A percentile compares a stretch with the other conserved stretches of the same genome.
Evolutionary conservation across 2,329 filamentous ascomycete species (phyloP).

Genomic region (Tolypocladium nubicola): DNA sequence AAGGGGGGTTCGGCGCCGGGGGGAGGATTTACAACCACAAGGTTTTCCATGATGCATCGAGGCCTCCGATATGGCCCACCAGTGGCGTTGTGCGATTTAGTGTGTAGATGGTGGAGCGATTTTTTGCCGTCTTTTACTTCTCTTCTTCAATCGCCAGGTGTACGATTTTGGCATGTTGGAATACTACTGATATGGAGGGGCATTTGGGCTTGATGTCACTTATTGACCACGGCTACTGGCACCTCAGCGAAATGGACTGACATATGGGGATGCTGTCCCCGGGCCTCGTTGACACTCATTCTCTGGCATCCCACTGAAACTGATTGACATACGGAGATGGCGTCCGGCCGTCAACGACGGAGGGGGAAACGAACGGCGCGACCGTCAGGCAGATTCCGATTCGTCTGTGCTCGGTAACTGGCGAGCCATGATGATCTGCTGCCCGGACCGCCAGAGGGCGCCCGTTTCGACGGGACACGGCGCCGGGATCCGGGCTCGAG

Average conservation of each 20-base stretch:
- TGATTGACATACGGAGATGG: too few species aligned
- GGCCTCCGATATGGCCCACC: slow-evolving; percentile 5
- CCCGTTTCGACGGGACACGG: neutral
- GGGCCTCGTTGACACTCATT: too few species aligned
- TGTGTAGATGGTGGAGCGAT: slow-evolving; percentile 2
- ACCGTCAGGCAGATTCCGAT: neutral
- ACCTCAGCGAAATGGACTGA: neutral
- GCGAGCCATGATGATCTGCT: neutral
- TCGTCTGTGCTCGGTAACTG: neutral
- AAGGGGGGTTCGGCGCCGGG: neutral
- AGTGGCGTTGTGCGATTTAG: slow-evolving; percentile 8
- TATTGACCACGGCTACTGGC: neutral
- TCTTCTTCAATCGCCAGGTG: neutral
- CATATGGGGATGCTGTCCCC: neutral
- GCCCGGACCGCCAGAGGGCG: neutral
- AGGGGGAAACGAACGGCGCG: neutral
- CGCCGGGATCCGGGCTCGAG: neutral
- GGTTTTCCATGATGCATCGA: slow-evolving; percentile 2
- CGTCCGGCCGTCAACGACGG: neutral
- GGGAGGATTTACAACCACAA: neutral
- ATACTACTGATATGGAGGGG: neutral
- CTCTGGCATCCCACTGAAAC: too few species aligned
- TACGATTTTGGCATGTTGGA: slow-evolving; percentile 5
- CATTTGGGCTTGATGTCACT: neutral
- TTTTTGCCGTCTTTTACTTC: neutral